Base-by-base conservation (phyloP, 768 basidiomycete species). In the Pleurotus tuber-regium region DNA sequence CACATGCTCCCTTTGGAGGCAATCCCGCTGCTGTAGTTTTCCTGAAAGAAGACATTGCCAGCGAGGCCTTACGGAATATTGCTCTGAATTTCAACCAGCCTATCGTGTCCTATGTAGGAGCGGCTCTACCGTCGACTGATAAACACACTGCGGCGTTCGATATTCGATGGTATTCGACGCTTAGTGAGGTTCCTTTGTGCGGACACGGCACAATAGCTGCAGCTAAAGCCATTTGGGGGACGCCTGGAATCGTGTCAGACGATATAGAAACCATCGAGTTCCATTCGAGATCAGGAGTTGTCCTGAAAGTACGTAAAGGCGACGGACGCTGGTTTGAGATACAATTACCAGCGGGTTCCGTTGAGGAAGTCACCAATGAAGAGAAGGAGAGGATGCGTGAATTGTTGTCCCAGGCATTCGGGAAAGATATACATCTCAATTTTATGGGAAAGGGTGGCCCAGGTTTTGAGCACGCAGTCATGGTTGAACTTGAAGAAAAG, bases 1-100 rank as follows among this genome's bases (percentile, higher is more conserved):
- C 49, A 16, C 16, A 14, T 25, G 24, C 16, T 19, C 26, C 30
- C 12, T 16, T 21, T 19, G 49, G 49, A n/a, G 49, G 49, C 10
- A 50, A 50, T 14, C 49, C 49, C 16, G 49, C 49, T 21, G 49
- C 49, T 11, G 38, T 40, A 5, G 25, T 50, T 11, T 50, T 38
- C 49, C 35, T 50, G 21, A 11, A 40, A 19, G 25, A 41, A 12
- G 36, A 38, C 18, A 46, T 59, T 26, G 54, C 72, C 7, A 52
- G 55, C 0, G 66, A 66, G 6, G 59, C 57, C 5, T 63, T 76
- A 10, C 57, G 56, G 42, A 59, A 62, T 14, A 67, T 77, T 19
- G 66, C 77, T 2, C 61, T 58, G 44, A 77, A 75, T 50, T 64
- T 82, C 25, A 73, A 73, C 51, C 77, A 79, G 50, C 77, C 78